phyloP scores from a whole-genome alignment of 352 stramenopile genomes.

The Globisporangium yorkense region DNA sequence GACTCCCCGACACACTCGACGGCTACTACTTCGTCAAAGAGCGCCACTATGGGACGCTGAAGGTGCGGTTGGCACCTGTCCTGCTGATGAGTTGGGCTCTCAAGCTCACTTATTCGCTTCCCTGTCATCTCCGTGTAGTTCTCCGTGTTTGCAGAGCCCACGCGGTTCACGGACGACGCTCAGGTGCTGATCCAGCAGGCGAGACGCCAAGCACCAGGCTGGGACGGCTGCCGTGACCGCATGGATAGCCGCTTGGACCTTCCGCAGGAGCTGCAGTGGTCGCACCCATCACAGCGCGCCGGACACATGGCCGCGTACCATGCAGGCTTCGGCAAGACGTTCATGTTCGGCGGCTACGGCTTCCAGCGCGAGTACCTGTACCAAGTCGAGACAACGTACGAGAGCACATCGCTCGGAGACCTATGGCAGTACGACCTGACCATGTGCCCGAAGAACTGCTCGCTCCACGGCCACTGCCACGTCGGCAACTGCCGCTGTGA shows the following conservation, averaged over 20 bases:
- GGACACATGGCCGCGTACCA: constrained; percentile 87
- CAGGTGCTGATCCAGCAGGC: constrained; percentile 88
- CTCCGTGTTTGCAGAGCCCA: constrained; percentile 89
- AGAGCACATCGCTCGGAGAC: constrained; percentile 62
- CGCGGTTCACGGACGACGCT: constrained; percentile 51
- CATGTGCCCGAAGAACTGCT: constrained; percentile 93
- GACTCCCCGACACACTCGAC: constrained; percentile 26
- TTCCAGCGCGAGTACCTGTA: constrained; percentile 70
- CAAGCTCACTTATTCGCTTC: not conserved
- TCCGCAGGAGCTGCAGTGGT: constrained; percentile 67
- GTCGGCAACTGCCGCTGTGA: constrained; percentile 92
- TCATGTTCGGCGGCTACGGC: constrained; percentile 88
- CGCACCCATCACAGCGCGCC: constrained; percentile 79
- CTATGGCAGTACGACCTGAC: constrained; percentile 90
- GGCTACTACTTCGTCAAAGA: constrained; percentile 71
- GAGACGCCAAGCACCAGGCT: constrained; percentile 86
- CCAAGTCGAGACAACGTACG: constrained; percentile 47
- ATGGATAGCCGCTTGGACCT: constrained; percentile 62
- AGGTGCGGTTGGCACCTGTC: constrained; percentile 17
- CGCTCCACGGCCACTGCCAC: constrained; percentile 85
- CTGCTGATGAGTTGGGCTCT: not conserved
- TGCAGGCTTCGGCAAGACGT: constrained; percentile 49
- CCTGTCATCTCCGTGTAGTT: constrained; percentile 29
- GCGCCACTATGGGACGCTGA: constrained; percentile 66
- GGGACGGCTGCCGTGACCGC: constrained; percentile 93